A percentile compares a stretch with the other conserved stretches of the same genome.
Conservation (phyloP, 169 alveolate genomes). For the Perkinsus olseni region DNA sequence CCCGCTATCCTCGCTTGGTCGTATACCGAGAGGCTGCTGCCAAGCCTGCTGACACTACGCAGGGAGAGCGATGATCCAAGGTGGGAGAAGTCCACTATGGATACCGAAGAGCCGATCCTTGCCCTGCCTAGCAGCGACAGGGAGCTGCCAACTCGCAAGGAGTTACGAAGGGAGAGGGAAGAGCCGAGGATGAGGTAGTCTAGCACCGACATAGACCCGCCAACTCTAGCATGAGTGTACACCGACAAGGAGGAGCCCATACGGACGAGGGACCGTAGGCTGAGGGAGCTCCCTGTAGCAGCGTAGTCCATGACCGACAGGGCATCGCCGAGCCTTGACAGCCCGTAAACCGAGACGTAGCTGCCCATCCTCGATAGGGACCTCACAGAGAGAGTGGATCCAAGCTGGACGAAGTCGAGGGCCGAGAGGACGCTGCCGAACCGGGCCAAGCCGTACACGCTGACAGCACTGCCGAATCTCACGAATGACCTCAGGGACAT, state of each 20-base stretch:
- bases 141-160: not conserved
- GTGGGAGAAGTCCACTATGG: not conserved
- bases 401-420: not conserved
- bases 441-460: conserved; percentile 1
- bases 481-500: not conserved
- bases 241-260: not conserved
- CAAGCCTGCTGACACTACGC: not conserved
- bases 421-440: conserved; percentile 1
- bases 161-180: not conserved
- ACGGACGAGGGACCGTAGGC: not conserved
- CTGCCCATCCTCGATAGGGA: not conserved
- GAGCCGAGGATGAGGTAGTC: conserved; percentile 2
- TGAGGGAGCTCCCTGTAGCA: not conserved
- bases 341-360: not conserved
- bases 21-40: not conserved
- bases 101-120: not conserved
- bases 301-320: conserved; percentile 3
- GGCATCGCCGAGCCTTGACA: not conserved
- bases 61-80: not conserved
- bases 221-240: not conserved
- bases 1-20: not conserved
- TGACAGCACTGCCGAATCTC: not conserved
- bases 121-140: not conserved
- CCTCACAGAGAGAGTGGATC: not conserved
- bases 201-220: not conserved